Conservation (phyloP, 306 rosid species). For the Cicer yamashitae region DNA sequence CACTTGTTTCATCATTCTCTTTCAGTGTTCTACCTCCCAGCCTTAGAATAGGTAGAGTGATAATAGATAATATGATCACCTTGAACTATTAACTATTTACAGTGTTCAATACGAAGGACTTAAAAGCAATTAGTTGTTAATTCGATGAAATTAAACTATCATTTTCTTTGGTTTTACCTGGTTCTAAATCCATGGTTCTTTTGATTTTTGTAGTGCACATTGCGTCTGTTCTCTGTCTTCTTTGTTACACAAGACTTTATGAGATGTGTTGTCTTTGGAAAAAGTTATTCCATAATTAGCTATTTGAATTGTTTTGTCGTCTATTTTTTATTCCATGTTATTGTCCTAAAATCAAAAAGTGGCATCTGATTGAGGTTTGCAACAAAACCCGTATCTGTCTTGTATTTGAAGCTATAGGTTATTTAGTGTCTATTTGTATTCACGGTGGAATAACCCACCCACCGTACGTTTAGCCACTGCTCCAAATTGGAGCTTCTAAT, state of each 20-base stretch:
- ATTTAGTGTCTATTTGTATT: neutral
- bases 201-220: conserved; percentile 3
- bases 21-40: neutral
- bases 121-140: neutral
- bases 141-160: conserved; percentile 14
- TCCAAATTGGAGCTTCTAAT: no score
- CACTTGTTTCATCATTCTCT: neutral
- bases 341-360: conserved; percentile 10
- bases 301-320: neutral
- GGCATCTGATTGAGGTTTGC: conserved; percentile 18
- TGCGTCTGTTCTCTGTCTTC: neutral
- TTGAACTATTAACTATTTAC: neutral
- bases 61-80: neutral
- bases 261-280: neutral
- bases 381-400: neutral
- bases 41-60: neutral
- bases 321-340: neutral
- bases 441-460: no score
- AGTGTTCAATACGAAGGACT: neutral
- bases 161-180: conserved; percentile 9
- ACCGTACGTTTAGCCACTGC: no score
- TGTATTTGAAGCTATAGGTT: neutral
- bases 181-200: neutral
- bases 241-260: conserved; percentile 6
- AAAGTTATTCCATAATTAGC: neutral